Conservation (phyloP, 73 alveolate species). For the Blepharisma japonicum region DNA sequence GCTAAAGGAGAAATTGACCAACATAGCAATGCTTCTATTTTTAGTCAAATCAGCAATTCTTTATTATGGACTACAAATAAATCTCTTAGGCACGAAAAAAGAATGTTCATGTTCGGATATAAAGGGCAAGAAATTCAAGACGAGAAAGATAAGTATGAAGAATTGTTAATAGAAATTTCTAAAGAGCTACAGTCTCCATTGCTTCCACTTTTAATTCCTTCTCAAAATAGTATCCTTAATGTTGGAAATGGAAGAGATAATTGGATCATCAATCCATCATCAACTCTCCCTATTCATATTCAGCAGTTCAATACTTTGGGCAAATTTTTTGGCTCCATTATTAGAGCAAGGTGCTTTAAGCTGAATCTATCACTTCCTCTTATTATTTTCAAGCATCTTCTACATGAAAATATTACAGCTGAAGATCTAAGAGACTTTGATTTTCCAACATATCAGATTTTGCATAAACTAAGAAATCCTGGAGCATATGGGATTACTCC, state of each 20-base stretch:
- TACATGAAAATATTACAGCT: constrained; percentile 54
- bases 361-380: constrained; percentile 79
- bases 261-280: constrained; percentile 85
- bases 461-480: constrained; percentile 54
- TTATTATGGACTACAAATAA: constrained; percentile 35
- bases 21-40: constrained; percentile 53
- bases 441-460: constrained; percentile 53
- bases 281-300: constrained; percentile 53
- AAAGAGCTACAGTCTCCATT: constrained; percentile 76
- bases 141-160: constrained; percentile 82
- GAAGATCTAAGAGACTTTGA: constrained; percentile 72
- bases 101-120: constrained; percentile 58
- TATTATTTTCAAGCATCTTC: constrained; percentile 77
- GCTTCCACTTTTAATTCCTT: constrained; percentile 71
- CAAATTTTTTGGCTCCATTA: constrained; percentile 77
- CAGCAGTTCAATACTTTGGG: constrained; percentile 82
- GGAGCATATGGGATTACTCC: constrained; percentile 39
- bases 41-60: constrained; percentile 53
- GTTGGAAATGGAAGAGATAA: constrained; percentile 75
- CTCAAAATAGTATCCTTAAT: constrained; percentile 72
- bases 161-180: constrained; percentile 60
- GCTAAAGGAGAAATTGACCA: constrained; percentile 57
- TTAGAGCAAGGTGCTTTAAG: constrained; percentile 64
- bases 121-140: constrained; percentile 77
- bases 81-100: constrained; percentile 36